Conservation (phyloP, 2,329 filamentous ascomycete species). For the Geoglossum cookeanum region DNA sequence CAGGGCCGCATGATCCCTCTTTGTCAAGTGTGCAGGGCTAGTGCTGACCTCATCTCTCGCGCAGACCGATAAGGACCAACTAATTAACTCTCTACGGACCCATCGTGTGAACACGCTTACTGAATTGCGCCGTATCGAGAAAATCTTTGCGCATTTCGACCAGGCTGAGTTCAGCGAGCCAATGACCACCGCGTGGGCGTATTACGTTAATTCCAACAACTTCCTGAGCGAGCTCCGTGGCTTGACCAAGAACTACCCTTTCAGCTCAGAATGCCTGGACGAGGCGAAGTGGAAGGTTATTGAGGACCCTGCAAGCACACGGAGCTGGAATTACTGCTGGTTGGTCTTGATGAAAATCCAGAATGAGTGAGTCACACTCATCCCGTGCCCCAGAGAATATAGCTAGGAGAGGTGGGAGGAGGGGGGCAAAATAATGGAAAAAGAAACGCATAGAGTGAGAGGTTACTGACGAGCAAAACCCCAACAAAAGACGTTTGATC, state of each 20-base stretch:
- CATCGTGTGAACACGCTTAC: slow-evolving; percentile 57
- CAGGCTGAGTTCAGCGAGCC: slow-evolving; percentile 41
- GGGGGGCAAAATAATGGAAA: too few species aligned
- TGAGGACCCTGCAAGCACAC: slow-evolving; percentile 42
- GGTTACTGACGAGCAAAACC: background rate
- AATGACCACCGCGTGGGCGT: slow-evolving; percentile 51
- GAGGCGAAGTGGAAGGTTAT: slow-evolving; percentile 47
- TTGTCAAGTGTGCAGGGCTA: background rate
- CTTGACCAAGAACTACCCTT: slow-evolving; percentile 47
- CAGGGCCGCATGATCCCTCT: background rate
- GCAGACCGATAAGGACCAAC: slow-evolving; percentile 30
- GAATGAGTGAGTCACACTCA: slow-evolving; percentile 33
- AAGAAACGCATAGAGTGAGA: too few species aligned
- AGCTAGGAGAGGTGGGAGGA: too few species aligned
- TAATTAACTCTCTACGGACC: slow-evolving; percentile 43
- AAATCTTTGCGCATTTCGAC: slow-evolving; percentile 38
- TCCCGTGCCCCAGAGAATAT: too few species aligned
- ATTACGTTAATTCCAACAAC: slow-evolving; percentile 53
- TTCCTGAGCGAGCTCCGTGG: slow-evolving; percentile 50
- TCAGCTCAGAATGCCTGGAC: slow-evolving; percentile 43
- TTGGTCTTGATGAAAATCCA: slow-evolving; percentile 47
- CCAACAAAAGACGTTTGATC: slow-evolving; percentile 33
- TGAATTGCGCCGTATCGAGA: slow-evolving; percentile 53
- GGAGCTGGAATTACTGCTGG: slow-evolving; percentile 64
- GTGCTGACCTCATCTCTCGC: background rate